Evolutionary conservation across 768 basidiomycete genomes (phyloP).

Genomic region (Sporobolomyces phaffii): DNA sequence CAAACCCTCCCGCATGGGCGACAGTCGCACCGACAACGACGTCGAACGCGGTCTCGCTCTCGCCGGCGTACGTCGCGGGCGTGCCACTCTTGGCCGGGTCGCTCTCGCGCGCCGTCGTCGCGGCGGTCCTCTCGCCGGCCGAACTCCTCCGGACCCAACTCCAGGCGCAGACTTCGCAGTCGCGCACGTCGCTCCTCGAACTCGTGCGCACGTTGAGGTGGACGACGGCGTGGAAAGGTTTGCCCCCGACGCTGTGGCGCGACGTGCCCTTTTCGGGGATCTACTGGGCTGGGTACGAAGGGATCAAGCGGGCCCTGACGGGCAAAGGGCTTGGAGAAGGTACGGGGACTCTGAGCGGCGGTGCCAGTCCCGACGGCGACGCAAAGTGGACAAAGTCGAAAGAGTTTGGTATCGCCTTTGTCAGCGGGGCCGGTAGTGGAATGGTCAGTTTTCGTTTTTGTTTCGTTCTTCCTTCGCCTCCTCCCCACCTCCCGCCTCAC

Average conservation of each 20-base stretch:
- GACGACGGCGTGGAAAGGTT: constrained; percentile 73
- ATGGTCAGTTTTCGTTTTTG: constrained; percentile 50
- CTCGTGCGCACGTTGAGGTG: constrained; percentile 58
- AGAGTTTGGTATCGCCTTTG: constrained; percentile 59
- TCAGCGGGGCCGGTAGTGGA: constrained; percentile 85
- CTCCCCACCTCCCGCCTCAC: too few relatives aligned
- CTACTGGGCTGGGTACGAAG: constrained; percentile 94
- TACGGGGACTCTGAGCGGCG: background rate
- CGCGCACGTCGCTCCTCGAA: constrained; percentile 64
- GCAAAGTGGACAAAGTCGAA: constrained; percentile 10
- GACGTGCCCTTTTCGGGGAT: constrained; percentile 96
- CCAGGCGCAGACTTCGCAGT: constrained; percentile 65
- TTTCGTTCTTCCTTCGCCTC: too few relatives aligned
- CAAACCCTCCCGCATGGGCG: constrained; percentile 26
- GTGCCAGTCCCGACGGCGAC: background rate
- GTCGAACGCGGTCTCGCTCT: background rate
- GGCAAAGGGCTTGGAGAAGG: constrained; percentile 50
- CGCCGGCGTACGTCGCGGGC: constrained; percentile 44
- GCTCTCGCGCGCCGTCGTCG: constrained; percentile 69
- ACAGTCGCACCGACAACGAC: background rate
- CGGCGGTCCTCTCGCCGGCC: constrained; percentile 73
- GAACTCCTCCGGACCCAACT: constrained; percentile 91
- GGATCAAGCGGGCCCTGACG: constrained; percentile 61
- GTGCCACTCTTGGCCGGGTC: constrained; percentile 76
- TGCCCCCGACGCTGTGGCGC: constrained; percentile 87